A percentile compares a stretch with the other conserved stretches of the same genome.
These are phyloP conservation scores for Neurospora sp. DNA, from an alignment of 495 filamentous ascomycete species.

Conservation along the genomic window DNA sequence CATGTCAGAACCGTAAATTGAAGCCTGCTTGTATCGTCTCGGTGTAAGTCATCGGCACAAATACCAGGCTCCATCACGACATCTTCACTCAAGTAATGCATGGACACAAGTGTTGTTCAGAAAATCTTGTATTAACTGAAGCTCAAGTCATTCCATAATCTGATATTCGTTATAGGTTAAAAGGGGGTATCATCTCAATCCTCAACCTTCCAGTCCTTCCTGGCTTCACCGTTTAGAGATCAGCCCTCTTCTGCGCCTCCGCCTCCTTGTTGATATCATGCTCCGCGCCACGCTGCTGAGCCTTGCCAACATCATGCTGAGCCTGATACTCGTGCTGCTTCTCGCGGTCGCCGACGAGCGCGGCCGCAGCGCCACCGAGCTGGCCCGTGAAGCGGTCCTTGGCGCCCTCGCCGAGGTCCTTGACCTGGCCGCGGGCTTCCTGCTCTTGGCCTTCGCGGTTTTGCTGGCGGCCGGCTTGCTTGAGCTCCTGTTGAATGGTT, in stretches of 20 bases:
- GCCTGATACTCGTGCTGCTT: slow-evolving; percentile 50
- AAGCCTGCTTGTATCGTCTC: background rate
- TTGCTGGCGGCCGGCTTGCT: slow-evolving; percentile 63
- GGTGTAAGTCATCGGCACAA: background rate
- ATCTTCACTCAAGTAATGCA: background rate
- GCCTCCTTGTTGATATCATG: slow-evolving; percentile 66
- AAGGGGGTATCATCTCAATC: background rate
- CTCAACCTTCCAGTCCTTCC: too few relatives aligned
- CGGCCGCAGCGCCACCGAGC: slow-evolving; percentile 57
- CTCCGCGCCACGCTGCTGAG: slow-evolving; percentile 75
- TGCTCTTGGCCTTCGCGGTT: slow-evolving; percentile 70
- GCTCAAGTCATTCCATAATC: background rate
- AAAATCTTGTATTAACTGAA: background rate
- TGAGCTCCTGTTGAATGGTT: slow-evolving; percentile 39
- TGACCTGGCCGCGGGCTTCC: slow-evolving; percentile 77
- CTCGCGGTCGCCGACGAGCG: slow-evolving; percentile 58
- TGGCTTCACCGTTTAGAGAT: background rate
- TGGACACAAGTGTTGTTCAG: background rate
- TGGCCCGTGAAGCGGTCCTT: slow-evolving; percentile 63
- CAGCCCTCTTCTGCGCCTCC: slow-evolving; percentile 25
- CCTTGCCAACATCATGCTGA: slow-evolving; percentile 80
- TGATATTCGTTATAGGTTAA: background rate
- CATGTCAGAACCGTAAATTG: background rate
- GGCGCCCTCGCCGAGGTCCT: slow-evolving; percentile 61
- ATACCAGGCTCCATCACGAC: background rate